Base-by-base conservation (phyloP, 2,329 filamentous ascomycete species). In the Fusarium sp. region DNA sequence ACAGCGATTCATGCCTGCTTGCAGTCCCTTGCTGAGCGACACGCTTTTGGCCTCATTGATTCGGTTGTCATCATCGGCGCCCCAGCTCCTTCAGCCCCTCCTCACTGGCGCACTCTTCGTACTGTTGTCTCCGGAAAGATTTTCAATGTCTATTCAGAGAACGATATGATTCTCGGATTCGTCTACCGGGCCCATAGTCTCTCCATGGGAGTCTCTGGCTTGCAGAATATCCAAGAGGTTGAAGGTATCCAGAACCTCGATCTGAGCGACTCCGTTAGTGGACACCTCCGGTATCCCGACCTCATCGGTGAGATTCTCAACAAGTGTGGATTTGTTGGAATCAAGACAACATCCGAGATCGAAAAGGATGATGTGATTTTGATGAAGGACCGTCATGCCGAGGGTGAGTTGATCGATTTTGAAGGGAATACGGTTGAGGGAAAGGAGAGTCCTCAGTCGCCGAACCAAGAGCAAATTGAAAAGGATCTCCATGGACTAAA, bases 81-180 rank as follows among this genome's bases (percentile, higher is more conserved):
- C 0, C 94, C 95, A 0, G 90, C 92, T 0, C 94, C 95, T 0
- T 93, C 92, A 0, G 88, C 92, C 48, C 82, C 88, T 1, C 86
- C 86, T 3, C 90, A 94, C 73, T 98, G 95, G 95, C 88, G 91
- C 48, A 85, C 89, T 41, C 89, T 97, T 73, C 89, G 94, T 35
- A 90, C 89, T 48, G 93, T 95, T 2, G 94, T 97, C 1, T 89
- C 91, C 4, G 94, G 95, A 5, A 89, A 92, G 63, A 86, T 97
- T 12, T 92, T 97, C 75, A 98, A 98, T 75, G 94, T 95, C 14
- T 97, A 92, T 82, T 95, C 93, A 4, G 90, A 92, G 58, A 95
- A 96, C 67, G 95, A 98, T 81, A 93, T 94, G 77, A 90, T 98
- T 37, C 89, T 98, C 3, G 94, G 90, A 2, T 95, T 97, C 79